phyloP scores from a whole-genome alignment of 805 yeast genomes.

The Candida vartiovaarae region DNA sequence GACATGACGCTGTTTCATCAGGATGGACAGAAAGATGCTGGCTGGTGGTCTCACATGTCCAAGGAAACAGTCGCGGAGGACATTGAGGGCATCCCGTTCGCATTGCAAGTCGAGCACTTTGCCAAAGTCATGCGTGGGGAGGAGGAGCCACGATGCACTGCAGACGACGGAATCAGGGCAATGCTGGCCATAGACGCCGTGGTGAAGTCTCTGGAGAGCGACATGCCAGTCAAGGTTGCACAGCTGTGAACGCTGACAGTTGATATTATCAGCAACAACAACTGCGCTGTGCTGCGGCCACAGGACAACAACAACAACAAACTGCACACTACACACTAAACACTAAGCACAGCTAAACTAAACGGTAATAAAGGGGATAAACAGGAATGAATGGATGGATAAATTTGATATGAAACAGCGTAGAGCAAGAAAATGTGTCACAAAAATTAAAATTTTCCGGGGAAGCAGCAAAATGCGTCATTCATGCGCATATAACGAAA shows the following conservation, averaged over 20 bases:
- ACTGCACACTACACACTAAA: no score
- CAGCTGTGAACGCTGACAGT: not conserved
- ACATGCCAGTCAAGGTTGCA: constrained; percentile 12
- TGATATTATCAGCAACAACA: no score
- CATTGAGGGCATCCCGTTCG: constrained; percentile 12
- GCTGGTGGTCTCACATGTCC: constrained; percentile 15
- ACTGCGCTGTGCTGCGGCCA: no score
- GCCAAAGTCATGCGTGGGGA: constrained; percentile 12
- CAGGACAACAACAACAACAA: no score
- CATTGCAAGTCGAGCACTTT: constrained; percentile 15
- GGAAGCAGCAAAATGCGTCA: no score
- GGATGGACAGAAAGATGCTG: constrained; percentile 5
- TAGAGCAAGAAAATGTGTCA: no score
- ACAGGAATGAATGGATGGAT: no score
- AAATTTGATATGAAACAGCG: no score
- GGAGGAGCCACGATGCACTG: constrained; percentile 13
- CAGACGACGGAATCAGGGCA: constrained; percentile 16
- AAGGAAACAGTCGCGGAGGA: constrained; percentile 7
- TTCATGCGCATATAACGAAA: no score
- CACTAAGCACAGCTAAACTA: no score
- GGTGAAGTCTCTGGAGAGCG: constrained; percentile 11
- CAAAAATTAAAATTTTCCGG: no score
- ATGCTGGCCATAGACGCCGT: constrained; percentile 18
- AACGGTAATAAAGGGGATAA: no score
- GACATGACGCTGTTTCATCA: constrained; percentile 13